These are phyloP conservation scores for Ramalina intermedia DNA, from an alignment of 495 filamentous ascomycete species.

Conservation along the genomic window DNA sequence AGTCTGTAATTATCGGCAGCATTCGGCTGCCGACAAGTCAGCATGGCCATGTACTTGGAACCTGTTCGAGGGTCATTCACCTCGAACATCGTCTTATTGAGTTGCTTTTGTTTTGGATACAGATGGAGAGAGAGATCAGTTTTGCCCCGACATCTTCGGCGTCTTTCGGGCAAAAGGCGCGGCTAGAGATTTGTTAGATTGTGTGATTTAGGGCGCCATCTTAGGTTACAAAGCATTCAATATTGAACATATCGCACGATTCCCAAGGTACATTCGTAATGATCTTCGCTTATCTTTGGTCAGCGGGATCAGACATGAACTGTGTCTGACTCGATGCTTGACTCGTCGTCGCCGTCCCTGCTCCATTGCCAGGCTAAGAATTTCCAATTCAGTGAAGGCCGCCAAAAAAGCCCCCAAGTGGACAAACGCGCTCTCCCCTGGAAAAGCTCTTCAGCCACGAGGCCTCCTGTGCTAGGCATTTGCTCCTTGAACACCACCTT, in stretches of 20 bases:
- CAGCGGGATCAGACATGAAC: neutral
- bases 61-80: neutral
- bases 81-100: conserved; percentile 1
- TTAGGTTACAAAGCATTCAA: neutral
- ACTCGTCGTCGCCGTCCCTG: conserved; percentile 14
- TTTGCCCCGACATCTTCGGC: too few species aligned
- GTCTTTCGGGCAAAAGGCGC: too few species aligned
- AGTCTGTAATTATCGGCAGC: conserved; percentile 40
- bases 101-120: neutral
- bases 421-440: conserved; percentile 24
- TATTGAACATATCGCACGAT: neutral
- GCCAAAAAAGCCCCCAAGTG: conserved; percentile 80
- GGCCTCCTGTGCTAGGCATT: conserved; percentile 46
- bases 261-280: neutral
- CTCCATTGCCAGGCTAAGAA: conserved; percentile 72
- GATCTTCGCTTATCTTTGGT: neutral
- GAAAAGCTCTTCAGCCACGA: conserved; percentile 23
- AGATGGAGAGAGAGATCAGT: too few species aligned
- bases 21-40: conserved; percentile 20
- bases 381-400: conserved; percentile 88
- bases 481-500: conserved; percentile 57
- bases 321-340: neutral
- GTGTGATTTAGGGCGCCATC: neutral
- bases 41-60: neutral
- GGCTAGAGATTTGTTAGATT: too few species aligned